Evolutionary conservation across 2,329 filamentous ascomycete genomes (phyloP).

Genomic region (Phyllosticta paracitricarpa): DNA sequence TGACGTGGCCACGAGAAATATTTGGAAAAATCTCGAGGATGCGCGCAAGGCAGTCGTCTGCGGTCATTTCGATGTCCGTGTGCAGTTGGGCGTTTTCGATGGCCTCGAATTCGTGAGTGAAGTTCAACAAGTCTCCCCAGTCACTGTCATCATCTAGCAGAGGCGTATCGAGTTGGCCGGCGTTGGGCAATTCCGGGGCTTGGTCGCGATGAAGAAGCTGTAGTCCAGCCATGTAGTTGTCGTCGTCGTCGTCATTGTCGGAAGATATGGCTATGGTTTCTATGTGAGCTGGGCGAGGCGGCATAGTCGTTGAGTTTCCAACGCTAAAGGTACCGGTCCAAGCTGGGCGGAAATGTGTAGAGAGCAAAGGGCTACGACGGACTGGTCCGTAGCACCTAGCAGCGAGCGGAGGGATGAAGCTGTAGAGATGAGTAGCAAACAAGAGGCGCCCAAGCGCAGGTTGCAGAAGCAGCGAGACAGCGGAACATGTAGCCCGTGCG

Average conservation of each 20-base stretch:
- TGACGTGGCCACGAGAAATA: conserved; percentile 23
- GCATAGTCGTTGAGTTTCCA: neutral
- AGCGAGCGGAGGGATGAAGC: neutral
- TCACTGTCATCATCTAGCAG: neutral
- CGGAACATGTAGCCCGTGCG: neutral
- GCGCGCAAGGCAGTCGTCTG: conserved; percentile 21
- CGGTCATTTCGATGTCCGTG: conserved; percentile 6
- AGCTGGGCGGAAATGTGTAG: neutral
- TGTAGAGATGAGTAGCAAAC: neutral
- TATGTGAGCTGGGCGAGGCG: neutral
- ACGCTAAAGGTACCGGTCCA: neutral
- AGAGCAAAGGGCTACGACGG: neutral
- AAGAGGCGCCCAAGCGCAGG: neutral
- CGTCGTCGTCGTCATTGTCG: neutral
- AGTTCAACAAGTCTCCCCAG: neutral
- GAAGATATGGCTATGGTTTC: neutral
- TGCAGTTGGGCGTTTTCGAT: neutral
- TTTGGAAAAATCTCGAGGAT: conserved; percentile 26
- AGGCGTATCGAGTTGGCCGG: neutral
- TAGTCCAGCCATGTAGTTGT: neutral
- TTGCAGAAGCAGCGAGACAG: neutral
- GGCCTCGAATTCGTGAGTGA: neutral
- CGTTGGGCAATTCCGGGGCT: neutral
- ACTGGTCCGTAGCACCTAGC: neutral
- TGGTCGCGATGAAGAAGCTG: neutral